Evolutionary conservation across 75 land plant species (phyloP).

Genomic region (Sequoia sempervirens): DNA sequence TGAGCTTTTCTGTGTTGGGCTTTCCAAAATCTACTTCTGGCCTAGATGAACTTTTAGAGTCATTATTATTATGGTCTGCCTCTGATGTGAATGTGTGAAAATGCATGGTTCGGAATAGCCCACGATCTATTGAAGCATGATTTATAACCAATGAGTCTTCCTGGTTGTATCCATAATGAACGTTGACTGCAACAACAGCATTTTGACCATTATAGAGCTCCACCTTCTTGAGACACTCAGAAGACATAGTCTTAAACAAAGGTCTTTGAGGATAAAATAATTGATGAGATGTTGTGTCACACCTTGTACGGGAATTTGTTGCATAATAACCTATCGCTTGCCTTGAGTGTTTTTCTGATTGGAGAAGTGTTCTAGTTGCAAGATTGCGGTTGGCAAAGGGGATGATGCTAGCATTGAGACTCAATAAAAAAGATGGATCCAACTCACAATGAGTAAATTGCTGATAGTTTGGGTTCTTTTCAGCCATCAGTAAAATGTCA

Average conservation of each 20-base stretch:
- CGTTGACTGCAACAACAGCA: constrained; percentile 85
- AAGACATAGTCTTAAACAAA: constrained; percentile 54
- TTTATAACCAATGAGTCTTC: constrained; percentile 93
- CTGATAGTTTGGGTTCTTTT: constrained; percentile 6
- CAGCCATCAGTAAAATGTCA: constrained; percentile 30
- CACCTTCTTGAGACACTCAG: constrained; percentile 58
- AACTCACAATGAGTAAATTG: constrained; percentile 79
- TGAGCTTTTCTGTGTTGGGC: constrained; percentile 36
- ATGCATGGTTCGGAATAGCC: constrained; percentile 80
- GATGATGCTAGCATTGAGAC: constrained; percentile 74
- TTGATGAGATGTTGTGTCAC: constrained; percentile 71
- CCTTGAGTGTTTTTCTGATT: constrained; percentile 82
- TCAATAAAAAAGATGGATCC: constrained; percentile 73
- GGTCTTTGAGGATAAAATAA: constrained; percentile 87
- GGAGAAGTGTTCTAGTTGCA: constrained; percentile 65
- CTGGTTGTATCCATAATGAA: constrained; percentile 86
- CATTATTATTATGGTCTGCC: constrained; percentile 36
- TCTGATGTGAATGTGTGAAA: constrained; percentile 62
- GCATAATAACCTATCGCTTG: constrained; percentile 90
- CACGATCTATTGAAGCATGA: constrained; percentile 76
- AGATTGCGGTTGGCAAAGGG: constrained; percentile 93
- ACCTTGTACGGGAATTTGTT: constrained; percentile 57
- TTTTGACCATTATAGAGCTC: constrained; percentile 83
- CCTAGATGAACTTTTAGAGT: constrained; percentile 3
- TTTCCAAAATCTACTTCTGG: constrained; percentile 54